Conservation (phyloP, 305 asterid species). For the Fraxinus dipetala region DNA sequence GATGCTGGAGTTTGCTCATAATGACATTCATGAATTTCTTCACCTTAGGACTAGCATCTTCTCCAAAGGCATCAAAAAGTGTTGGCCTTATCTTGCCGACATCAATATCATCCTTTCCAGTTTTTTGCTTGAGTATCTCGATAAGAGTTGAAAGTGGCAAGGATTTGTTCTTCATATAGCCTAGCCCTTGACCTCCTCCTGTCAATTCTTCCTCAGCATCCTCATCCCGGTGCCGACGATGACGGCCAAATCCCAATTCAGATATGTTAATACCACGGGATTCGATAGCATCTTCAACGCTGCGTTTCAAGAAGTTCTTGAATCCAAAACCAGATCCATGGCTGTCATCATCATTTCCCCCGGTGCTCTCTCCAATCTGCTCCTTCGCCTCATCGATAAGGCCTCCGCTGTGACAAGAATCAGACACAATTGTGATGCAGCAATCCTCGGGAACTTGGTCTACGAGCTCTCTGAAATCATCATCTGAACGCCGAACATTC, state of each 20-base stretch:
- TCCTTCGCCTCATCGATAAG: slow-evolving; percentile 88
- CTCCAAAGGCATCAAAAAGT: slow-evolving; percentile 82
- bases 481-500: slow-evolving; percentile 45
- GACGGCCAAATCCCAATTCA: slow-evolving; percentile 32
- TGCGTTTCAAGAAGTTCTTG: slow-evolving; percentile 61
- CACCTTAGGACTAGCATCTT: slow-evolving; percentile 91
- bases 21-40: slow-evolving; percentile 92
- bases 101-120: slow-evolving; percentile 86
- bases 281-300: slow-evolving; percentile 62
- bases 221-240: slow-evolving; percentile 30
- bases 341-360: slow-evolving; percentile 21
- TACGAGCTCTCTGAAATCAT: slow-evolving; percentile 85
- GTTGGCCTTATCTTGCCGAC: slow-evolving; percentile 91
- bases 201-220: slow-evolving; percentile 28
- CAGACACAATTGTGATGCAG: slow-evolving; percentile 77
- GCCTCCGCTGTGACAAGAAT: slow-evolving; percentile 97
- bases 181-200: slow-evolving; percentile 33
- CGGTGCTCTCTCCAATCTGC: slow-evolving; percentile 87
- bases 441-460: slow-evolving; percentile 43
- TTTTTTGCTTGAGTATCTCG: slow-evolving; percentile 84
- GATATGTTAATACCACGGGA: slow-evolving; percentile 69
- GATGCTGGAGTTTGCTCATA: slow-evolving; percentile 52
- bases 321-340: slow-evolving; percentile 55
- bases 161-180: slow-evolving; percentile 46
- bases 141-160: slow-evolving; percentile 77